phyloP scores from a whole-genome alignment of 495 filamentous ascomycete genomes.

The Aspergillus leporis region DNA sequence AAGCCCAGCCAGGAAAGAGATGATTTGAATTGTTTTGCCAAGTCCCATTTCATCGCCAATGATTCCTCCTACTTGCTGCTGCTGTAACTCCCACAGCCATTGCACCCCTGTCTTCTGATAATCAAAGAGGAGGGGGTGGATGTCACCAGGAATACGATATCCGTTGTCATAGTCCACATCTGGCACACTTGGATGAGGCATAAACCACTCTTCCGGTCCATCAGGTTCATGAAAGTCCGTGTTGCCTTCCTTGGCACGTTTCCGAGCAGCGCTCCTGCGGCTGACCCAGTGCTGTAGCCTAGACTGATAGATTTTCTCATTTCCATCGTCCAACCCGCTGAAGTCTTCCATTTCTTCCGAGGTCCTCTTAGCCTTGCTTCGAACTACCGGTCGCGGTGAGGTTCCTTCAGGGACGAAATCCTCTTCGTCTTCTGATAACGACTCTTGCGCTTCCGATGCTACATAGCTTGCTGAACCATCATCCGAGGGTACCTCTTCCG shows the following conservation, averaged over 20 bases:
- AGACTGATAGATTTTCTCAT: conserved; percentile 79
- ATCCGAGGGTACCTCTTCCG: conserved; percentile 44
- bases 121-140: conserved; percentile 85
- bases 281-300: conserved; percentile 73
- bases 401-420: conserved; percentile 31
- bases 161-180: conserved; percentile 73
- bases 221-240: conserved; percentile 23
- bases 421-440: conserved; percentile 37
- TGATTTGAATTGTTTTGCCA: conserved; percentile 93
- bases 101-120: conserved; percentile 95
- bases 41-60: conserved; percentile 98
- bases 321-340: conserved; percentile 83
- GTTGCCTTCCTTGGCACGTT: conserved; percentile 35
- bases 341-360: conserved; percentile 64
- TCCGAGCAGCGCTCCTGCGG: conserved; percentile 65
- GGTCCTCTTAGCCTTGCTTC: conserved; percentile 37
- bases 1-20: conserved; percentile 85
- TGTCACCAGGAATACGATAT: conserved; percentile 83
- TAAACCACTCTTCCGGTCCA: conserved; percentile 72
- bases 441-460: conserved; percentile 34
- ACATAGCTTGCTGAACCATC: conserved; percentile 45
- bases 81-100: conserved; percentile 94
- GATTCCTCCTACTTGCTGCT: conserved; percentile 87
- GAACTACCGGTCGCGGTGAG: conserved; percentile 33
- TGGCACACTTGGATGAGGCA: conserved; percentile 75